These are phyloP conservation scores for Limnanthes douglasii DNA, from an alignment of 345 rosid genomes.

Conservation along the genomic window DNA sequence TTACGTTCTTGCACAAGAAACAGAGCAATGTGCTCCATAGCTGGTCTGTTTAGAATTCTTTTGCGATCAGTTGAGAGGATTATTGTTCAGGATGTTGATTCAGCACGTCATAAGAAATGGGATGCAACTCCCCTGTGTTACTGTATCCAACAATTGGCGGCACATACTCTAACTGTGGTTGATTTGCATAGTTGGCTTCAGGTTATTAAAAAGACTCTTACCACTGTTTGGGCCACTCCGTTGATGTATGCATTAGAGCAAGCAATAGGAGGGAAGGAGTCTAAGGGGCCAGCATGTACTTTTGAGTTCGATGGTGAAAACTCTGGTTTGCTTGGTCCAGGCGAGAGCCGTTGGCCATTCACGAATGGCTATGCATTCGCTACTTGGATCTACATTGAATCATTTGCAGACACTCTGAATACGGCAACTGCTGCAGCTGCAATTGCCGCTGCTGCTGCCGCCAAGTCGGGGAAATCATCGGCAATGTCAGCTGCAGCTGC, in stretches of 20 bases:
- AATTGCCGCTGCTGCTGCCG: slow-evolving; percentile 96
- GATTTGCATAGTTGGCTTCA: slow-evolving; percentile 77
- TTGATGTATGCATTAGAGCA: slow-evolving; percentile 78
- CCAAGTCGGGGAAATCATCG: slow-evolving; percentile 94
- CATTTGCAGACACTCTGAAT: slow-evolving; percentile 97
- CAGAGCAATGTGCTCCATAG: slow-evolving; percentile 93
- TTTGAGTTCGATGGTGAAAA: slow-evolving; percentile 99
- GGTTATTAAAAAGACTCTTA: slow-evolving; percentile 45
- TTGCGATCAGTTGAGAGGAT: slow-evolving; percentile 75
- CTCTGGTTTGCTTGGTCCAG: slow-evolving; percentile 99
- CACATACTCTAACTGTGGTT: slow-evolving; percentile 74
- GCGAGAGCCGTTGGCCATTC: slow-evolving; percentile 99
- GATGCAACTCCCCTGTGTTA: slow-evolving; percentile 56
- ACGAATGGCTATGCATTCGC: slow-evolving; percentile 88
- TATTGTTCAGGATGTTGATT: slow-evolving; percentile 43
- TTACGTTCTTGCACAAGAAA: slow-evolving; percentile 96
- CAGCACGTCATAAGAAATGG: slow-evolving; percentile 37
- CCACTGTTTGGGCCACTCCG: slow-evolving; percentile 53
- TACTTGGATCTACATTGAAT: slow-evolving; percentile 96
- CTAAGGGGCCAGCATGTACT: slow-evolving; percentile 85
- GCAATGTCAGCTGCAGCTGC: slow-evolving; percentile 99
- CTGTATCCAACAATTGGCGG: slow-evolving; percentile 84
- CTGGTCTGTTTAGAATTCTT: slow-evolving; percentile 83
- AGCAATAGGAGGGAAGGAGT: slow-evolving; percentile 86
- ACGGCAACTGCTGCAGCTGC: slow-evolving; percentile 97